Base-by-base conservation (phyloP, 805 yeast genomes). In the Candida loeiensis region DNA sequence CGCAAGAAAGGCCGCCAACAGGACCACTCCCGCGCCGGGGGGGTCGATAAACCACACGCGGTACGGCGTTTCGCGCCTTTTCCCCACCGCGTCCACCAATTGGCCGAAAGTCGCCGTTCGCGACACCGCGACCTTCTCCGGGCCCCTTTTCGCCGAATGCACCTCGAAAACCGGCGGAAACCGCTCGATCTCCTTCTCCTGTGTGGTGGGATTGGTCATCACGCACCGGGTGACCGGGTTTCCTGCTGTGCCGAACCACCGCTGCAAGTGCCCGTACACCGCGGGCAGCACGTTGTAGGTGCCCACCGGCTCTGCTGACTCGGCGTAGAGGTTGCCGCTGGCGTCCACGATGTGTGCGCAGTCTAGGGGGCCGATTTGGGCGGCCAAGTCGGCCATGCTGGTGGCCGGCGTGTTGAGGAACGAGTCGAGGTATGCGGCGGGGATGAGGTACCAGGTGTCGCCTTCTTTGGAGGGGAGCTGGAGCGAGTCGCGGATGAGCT, bases 191-290 rank as follows among this genome's bases (percentile, higher is more conserved):
- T 49, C 58, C 19, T 45, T 48, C 8, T 45, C 41, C n/a, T 64
- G 66, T 2, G 59, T 53, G 13, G 48, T 49, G 2, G 46, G 45
- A 39, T 61, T 56, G 3, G 49, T 33, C 4, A 60, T 42, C 4
- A 67, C 39, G 16, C 55, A 53, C 36, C 73, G 56, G 4, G 60
- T 44, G 7, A 67, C 61, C 1, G 71, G 68, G 6, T 45, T 54
- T 1, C 71, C 69, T 1, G 58, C 52, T 16, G 75, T 37, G 0
- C 84, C 85, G 55, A 79, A 81, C 80, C 83, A 76, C 22, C 66
- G 63, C 1, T 54, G 57, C 7, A 82, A 55, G 43, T 64, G 52
- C 2, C 64, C 50, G 47, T 76, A 81, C 2, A 74, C 65, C 4
- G 61, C 56, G 5, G 71, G 72, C 0, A 76, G 61, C 0, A 82